Evolutionary conservation across 108 stramenopile genomes (phyloP), one percentile per base, ranked within the genome.

Genomic region (Fragilariopsis cylindrus): DNA sequence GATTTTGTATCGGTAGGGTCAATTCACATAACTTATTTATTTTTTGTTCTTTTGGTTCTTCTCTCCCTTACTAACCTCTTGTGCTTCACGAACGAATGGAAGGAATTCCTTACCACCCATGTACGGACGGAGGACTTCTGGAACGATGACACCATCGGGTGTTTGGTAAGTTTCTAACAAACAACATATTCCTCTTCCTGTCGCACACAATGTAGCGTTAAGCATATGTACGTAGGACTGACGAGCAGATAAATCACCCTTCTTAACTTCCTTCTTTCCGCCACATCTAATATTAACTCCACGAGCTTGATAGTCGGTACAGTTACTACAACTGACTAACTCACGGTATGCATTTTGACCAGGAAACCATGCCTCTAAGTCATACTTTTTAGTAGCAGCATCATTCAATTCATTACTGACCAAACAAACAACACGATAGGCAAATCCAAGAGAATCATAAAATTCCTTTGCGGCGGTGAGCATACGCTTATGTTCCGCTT

Each of bases 341-440:
- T 99, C 99, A 67, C 98, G 92, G 79, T 98, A 98, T 52, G 96
- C 85, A 60, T 97, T 82, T 78, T 98, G 98, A 50, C 96, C 98
- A 19, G 99, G 99, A 85, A 99, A 99, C 98, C 98, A 99, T 15
- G 85, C 96, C 84, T 99, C 99, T 76, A 99, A 81, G 81, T 99
- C 99, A 76, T 98, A 98, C 93, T 99, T 99, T 81, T 98, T 98
- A 72, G 97, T 85, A 48, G 99, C 99, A 39, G 99, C 99, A 79
- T 98, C 97, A 82, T 99, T 99, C 64, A 99, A 80, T 70, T 98
- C 98, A 18, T 90, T 91, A 54, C 89, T 91, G 68, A 99, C 99
- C 70, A 99, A 88, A 82, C 97, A 98, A 21, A 99, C 96, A 49
- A 99, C 98, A 65, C 96, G 95, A 88, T 97, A 99, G 40, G 97